A percentile compares a stretch with the other conserved stretches of the same genome.
These are phyloP conservation scores for Hygrocybe punicea DNA, from an alignment of 768 basidiomycete genomes.

Conservation along the genomic window DNA sequence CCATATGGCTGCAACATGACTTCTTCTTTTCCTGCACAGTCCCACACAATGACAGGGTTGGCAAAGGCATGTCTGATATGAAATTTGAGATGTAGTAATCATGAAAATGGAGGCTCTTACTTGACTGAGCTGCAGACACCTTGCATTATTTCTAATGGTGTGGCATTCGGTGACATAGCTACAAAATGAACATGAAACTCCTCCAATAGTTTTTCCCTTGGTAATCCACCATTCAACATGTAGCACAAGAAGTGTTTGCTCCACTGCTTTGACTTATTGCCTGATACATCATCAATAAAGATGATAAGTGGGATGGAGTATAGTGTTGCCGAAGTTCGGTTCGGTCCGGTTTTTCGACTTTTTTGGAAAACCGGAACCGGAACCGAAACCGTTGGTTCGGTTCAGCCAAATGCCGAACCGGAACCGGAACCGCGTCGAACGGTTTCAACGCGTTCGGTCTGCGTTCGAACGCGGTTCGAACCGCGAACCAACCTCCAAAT, in stretches of 20 bases:
- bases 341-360: too few species aligned
- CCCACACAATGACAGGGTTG: constrained; percentile 14
- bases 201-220: constrained; percentile 27
- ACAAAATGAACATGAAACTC: constrained; percentile 30
- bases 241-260: constrained; percentile 36
- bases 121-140: constrained; percentile 24
- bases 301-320: constrained; percentile 1
- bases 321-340: too few species aligned
- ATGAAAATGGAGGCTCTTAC: constrained; percentile 9
- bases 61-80: background rate
- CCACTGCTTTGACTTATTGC: constrained; percentile 37
- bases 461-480: too few species aligned
- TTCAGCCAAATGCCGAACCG: too few species aligned
- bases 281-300: constrained; percentile 33
- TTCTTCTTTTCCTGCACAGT: constrained; percentile 20
- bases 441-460: too few species aligned
- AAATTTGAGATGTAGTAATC: background rate
- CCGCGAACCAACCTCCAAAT: too few species aligned
- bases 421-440: too few species aligned
- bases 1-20: constrained; percentile 23
- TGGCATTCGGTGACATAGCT: constrained; percentile 31
- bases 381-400: too few species aligned
- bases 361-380: too few species aligned
- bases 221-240: constrained; percentile 29
- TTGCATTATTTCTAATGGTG: constrained; percentile 31